Percentiles rank a stretch among this genome's conserved stretches.
Conservation (phyloP, 192 early-diverging fungal species). For the Podila verticillata region DNA sequence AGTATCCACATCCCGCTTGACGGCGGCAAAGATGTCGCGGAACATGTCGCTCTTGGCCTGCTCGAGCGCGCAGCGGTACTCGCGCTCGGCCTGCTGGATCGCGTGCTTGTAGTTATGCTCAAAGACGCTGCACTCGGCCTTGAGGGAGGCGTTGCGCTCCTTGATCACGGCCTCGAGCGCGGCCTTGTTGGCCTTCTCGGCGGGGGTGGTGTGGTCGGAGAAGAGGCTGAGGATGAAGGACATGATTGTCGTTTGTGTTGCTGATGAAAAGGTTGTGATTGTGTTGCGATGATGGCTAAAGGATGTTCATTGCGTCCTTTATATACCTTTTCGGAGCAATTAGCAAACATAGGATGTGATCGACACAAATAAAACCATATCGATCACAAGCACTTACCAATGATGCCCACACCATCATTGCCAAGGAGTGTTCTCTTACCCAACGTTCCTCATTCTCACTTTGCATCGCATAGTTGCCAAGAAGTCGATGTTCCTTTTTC, state of each 20-base stretch:
- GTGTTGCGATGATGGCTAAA: not conserved
- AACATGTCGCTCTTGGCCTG: slow-evolving; percentile 18
- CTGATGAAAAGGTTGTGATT: not conserved
- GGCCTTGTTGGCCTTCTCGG: slow-evolving; percentile 20
- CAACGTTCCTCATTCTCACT: too few relatives aligned
- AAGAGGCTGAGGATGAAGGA: slow-evolving; percentile 19
- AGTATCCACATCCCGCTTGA: slow-evolving; percentile 19
- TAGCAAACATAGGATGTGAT: too few relatives aligned
- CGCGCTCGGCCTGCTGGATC: slow-evolving; percentile 8
- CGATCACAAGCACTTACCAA: too few relatives aligned
- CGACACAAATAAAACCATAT: too few relatives aligned
- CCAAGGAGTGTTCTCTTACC: too few relatives aligned
- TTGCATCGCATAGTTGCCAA: too few relatives aligned
- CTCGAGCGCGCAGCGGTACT: slow-evolving; percentile 18
- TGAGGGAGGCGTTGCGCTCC: slow-evolving; percentile 23
- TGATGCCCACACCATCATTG: too few relatives aligned
- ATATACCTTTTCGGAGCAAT: too few relatives aligned
- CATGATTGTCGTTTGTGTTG: not conserved
- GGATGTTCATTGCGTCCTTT: not conserved
- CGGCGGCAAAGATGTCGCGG: not conserved
- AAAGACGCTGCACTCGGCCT: slow-evolving; percentile 8
- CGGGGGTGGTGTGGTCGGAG: slow-evolving; percentile 5
- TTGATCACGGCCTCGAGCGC: slow-evolving; percentile 22
- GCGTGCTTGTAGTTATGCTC: slow-evolving; percentile 18
- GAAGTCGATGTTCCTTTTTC: too few relatives aligned